Evolutionary conservation across 208 protist species (phyloP).

Genomic region (Herpetomonas tarakana): DNA sequence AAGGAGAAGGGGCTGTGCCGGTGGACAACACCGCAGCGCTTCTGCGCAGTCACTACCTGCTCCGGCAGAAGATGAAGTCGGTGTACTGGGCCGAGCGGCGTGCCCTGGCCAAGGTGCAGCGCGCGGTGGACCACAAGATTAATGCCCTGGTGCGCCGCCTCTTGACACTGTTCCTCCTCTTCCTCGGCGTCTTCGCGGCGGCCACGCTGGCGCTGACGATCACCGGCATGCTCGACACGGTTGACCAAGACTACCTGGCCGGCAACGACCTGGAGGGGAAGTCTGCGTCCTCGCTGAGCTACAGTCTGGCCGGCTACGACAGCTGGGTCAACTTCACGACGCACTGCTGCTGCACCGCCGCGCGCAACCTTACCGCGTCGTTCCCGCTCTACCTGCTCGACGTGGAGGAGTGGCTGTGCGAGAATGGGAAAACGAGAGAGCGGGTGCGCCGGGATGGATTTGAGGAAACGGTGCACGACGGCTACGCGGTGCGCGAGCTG

Average conservation of each 20-base stretch:
- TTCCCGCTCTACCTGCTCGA: constrained; percentile 63
- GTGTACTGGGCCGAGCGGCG: constrained; percentile 37
- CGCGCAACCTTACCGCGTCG: constrained; percentile 9
- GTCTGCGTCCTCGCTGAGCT: neutral
- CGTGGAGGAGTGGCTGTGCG: constrained; percentile 75
- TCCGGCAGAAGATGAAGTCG: constrained; percentile 41
- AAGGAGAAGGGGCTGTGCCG: too few species aligned
- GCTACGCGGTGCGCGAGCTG: constrained; percentile 52
- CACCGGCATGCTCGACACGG: constrained; percentile 43
- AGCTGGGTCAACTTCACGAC: constrained; percentile 50
- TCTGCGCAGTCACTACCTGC: constrained; percentile 44
- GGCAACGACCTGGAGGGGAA: constrained; percentile 17
- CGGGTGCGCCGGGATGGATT: constrained; percentile 55
- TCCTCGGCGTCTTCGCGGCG: constrained; percentile 35
- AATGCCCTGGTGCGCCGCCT: constrained; percentile 29
- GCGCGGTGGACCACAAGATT: constrained; percentile 56
- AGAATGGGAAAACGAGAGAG: constrained; percentile 63
- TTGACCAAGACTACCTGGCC: constrained; percentile 31
- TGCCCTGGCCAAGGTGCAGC: constrained; percentile 38
- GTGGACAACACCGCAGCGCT: constrained; percentile 8
- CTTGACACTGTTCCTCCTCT: constrained; percentile 45
- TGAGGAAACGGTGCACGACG: constrained; percentile 23
- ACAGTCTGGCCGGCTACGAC: constrained; percentile 50
- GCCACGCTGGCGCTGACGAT: constrained; percentile 42
- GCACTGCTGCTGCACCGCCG: constrained; percentile 64